Percentiles rank a stretch among this genome's conserved stretches.
Evolutionary conservation across 2,329 filamentous ascomycete species (phyloP).

Genomic region (Proliferodiscus dingleyae): DNA sequence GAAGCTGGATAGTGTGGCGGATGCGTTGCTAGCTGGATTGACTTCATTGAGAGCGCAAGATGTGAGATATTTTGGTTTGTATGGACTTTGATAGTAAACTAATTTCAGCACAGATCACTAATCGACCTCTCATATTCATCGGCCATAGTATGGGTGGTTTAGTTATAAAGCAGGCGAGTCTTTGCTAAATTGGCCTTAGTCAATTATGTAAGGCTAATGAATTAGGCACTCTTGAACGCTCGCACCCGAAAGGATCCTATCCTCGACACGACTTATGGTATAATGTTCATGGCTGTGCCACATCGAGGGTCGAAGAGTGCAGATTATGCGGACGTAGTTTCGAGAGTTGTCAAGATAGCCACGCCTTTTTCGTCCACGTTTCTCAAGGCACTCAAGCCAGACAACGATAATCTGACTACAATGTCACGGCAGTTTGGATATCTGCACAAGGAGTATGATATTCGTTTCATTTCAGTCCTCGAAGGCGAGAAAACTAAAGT

Average conservation of each 20-base stretch:
- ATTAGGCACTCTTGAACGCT: slow-evolving; percentile 11
- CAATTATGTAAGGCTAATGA: neutral
- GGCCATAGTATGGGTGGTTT: slow-evolving; percentile 25
- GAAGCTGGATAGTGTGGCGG: slow-evolving; percentile 13
- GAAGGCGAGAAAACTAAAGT: too few species aligned
- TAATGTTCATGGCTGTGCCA: slow-evolving; percentile 38
- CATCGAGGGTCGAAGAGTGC: slow-evolving; percentile 32
- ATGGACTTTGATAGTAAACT: neutral
- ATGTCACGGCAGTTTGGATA: too few species aligned
- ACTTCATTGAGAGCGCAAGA: neutral
- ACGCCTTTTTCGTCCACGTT: too few species aligned
- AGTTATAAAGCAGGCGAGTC: slow-evolving; percentile 14
- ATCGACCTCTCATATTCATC: slow-evolving; percentile 17
- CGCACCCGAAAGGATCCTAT: slow-evolving; percentile 9
- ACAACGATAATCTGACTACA: too few species aligned
- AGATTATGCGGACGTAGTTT: neutral
- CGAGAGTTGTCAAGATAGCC: slow-evolving; percentile 2
- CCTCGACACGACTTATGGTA: slow-evolving; percentile 23
- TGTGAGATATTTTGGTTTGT: neutral
- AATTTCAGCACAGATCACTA: neutral
- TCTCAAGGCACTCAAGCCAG: too few species aligned
- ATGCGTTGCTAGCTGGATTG: slow-evolving; percentile 11
- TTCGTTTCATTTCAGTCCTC: too few species aligned
- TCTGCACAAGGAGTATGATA: too few species aligned
- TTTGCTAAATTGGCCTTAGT: neutral